These are phyloP conservation scores for Dissophora ornata DNA, from an alignment of 192 early-diverging fungal species.

Conservation along the genomic window DNA sequence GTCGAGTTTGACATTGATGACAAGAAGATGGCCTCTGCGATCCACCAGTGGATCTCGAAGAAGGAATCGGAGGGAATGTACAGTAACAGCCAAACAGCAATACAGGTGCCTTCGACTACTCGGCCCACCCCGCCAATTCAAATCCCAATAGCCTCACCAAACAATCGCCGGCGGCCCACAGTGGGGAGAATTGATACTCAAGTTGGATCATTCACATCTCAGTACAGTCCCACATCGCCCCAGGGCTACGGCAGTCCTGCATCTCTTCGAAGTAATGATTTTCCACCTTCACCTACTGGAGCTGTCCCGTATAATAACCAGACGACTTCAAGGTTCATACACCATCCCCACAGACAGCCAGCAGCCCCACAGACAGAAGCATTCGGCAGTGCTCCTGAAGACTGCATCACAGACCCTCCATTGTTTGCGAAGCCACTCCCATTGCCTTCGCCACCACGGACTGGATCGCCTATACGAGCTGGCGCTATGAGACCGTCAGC, in stretches of 20 bases:
- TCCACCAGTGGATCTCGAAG: slow-evolving; percentile 49
- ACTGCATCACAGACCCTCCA: slow-evolving; percentile 34
- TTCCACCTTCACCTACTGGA: slow-evolving; percentile 22
- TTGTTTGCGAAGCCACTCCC: slow-evolving; percentile 45
- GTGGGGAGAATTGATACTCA: slow-evolving; percentile 31
- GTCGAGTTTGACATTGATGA: slow-evolving; percentile 45
- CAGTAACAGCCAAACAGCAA: background rate
- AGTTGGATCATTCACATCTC: slow-evolving; percentile 38
- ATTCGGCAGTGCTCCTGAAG: slow-evolving; percentile 39
- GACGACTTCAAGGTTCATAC: slow-evolving; percentile 33
- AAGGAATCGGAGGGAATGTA: slow-evolving; percentile 31
- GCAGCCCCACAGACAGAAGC: slow-evolving; percentile 45
- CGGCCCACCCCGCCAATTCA: slow-evolving; percentile 30
- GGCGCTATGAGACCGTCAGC: background rate
- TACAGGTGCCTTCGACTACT: slow-evolving; percentile 4
- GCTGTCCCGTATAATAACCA: slow-evolving; percentile 13
- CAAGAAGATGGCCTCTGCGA: slow-evolving; percentile 43
- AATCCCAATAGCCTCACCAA: slow-evolving; percentile 20
- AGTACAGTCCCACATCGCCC: slow-evolving; percentile 32
- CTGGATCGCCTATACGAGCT: slow-evolving; percentile 26
- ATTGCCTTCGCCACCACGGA: slow-evolving; percentile 30
- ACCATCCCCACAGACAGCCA: slow-evolving; percentile 47
- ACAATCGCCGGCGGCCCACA: slow-evolving; percentile 17
- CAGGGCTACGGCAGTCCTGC: slow-evolving; percentile 19
- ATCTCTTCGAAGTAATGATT: background rate